Conservation (phyloP, 2,329 filamentous ascomycete genomes). For the Aspergillus versicolor region DNA sequence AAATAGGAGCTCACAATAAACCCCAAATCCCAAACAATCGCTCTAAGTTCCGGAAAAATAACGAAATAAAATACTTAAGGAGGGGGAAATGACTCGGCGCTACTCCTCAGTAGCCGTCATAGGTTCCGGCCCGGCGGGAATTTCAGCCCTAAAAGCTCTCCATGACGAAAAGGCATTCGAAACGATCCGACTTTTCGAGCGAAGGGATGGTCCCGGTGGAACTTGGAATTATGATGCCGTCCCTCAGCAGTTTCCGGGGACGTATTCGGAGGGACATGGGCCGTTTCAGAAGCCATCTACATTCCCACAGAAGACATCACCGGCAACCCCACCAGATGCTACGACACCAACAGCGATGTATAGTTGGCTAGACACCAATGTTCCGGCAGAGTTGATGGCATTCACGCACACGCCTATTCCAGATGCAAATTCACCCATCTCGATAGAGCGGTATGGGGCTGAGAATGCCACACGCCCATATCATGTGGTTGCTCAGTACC, state of each 20-base stretch:
- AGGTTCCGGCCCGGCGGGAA: conserved; percentile 10
- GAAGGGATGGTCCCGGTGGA: conserved; percentile 29
- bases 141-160: conserved; percentile 22
- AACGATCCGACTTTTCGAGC: conserved; percentile 32
- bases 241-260: conserved; percentile 24
- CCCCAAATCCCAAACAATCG: neutral
- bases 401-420: conserved; percentile 31
- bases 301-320: conserved; percentile 11
- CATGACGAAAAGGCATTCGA: conserved; percentile 32
- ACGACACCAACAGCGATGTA: conserved; percentile 27
- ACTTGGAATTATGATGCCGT: conserved; percentile 32
- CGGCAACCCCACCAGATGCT: conserved; percentile 18
- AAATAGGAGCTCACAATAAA: neutral
- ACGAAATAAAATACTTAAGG: neutral
- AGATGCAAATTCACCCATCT: conserved; percentile 22
- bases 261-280: neutral
- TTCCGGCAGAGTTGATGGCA: conserved; percentile 27
- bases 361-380: conserved; percentile 28
- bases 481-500: conserved; percentile 21
- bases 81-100: conserved; percentile 4
- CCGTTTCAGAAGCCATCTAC: conserved; percentile 15
- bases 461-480: conserved; percentile 27
- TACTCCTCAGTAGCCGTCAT: conserved; percentile 12
- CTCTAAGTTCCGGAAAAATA: neutral
- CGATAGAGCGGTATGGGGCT: conserved; percentile 20